Percentiles rank a stretch among this genome's conserved stretches.
Evolutionary conservation across 805 yeast species (phyloP).

Genomic region (Ogataea naganishii): DNA sequence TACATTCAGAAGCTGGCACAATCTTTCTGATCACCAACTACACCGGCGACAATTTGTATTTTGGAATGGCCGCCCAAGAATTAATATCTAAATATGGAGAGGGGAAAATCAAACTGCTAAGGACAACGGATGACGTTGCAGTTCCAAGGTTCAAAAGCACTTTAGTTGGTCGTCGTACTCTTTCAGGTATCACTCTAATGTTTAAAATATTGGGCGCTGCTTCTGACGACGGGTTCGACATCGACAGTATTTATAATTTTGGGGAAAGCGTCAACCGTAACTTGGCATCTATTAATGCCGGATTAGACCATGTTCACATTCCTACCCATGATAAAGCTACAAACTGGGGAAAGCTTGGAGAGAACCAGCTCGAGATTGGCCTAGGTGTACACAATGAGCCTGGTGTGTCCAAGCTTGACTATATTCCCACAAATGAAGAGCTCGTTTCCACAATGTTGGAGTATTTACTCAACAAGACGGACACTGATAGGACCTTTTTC

Average conservation of each 20-base stretch:
- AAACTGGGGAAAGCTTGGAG: conserved; percentile 18
- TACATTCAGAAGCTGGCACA: conserved; percentile 26
- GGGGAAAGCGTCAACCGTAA: conserved; percentile 19
- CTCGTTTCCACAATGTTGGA: conserved; percentile 19
- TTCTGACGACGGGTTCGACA: conserved; percentile 15
- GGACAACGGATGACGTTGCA: conserved; percentile 27
- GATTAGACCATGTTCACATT: conserved; percentile 28
- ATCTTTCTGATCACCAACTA: conserved; percentile 28
- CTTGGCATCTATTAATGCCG: conserved; percentile 27
- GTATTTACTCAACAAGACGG: conserved; percentile 18
- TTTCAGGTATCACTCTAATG: conserved; percentile 25
- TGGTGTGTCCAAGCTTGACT: conserved; percentile 22
- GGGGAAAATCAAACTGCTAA: conserved; percentile 21
- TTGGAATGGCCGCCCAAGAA: conserved; percentile 32
- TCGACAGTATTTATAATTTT: conserved; percentile 20
- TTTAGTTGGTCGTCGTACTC: conserved; percentile 29
- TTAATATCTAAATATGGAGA: conserved; percentile 23
- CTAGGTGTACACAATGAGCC: conserved; percentile 33
- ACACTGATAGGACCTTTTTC: conserved; percentile 24
- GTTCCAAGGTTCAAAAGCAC: conserved; percentile 21
- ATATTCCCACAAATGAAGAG: conserved; percentile 25
- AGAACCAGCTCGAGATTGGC: conserved; percentile 25
- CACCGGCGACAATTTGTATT: conserved; percentile 30
- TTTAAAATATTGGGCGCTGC: conserved; percentile 27
- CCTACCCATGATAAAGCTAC: conserved; percentile 22